These are phyloP conservation scores for Sergeia podlipaevii DNA, from an alignment of 208 protist genomes.

Conservation along the genomic window DNA sequence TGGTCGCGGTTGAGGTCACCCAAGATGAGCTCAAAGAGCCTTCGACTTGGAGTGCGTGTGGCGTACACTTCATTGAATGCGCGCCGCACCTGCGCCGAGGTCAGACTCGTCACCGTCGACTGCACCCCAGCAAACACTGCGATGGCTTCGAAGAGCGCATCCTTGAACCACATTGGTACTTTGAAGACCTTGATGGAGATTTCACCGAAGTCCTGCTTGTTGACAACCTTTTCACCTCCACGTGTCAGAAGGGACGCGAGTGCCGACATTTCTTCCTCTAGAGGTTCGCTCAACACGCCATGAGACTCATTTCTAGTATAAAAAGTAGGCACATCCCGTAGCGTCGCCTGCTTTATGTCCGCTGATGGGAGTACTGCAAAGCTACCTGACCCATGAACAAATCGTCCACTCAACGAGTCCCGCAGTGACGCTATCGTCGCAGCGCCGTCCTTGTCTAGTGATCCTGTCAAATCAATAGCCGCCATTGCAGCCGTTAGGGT, in stretches of 20 bases:
- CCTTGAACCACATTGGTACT: constrained; percentile 77
- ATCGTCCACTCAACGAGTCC: constrained; percentile 18
- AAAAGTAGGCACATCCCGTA: constrained; percentile 70
- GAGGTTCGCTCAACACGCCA: constrained; percentile 24
- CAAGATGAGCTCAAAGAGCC: constrained; percentile 79
- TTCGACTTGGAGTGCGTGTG: constrained; percentile 47
- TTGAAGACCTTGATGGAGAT: constrained; percentile 73
- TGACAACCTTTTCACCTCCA: constrained; percentile 12
- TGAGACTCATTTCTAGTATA: constrained; percentile 61
- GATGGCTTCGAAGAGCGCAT: constrained; percentile 71
- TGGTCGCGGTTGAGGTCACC: constrained; percentile 34
- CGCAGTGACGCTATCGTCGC: constrained; percentile 23
- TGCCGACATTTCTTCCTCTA: constrained; percentile 23
- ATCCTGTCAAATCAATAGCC: constrained; percentile 25
- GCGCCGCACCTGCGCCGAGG: constrained; percentile 44
- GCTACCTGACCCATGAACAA: constrained; percentile 46
- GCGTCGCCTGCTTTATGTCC: constrained; percentile 53
- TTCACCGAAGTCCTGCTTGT: constrained; percentile 50
- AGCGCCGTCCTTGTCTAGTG: constrained; percentile 16
- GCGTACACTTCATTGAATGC: constrained; percentile 57
- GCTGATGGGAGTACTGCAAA: constrained; percentile 47
- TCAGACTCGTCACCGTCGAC: constrained; percentile 32
- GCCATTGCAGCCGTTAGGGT: constrained; percentile 36
- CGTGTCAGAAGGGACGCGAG: neutral
- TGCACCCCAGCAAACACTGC: constrained; percentile 11